A percentile compares a stretch with the other conserved stretches of the same genome.
phyloP scores from a whole-genome alignment of 768 basidiomycete genomes.

The Tricholoma bakamatsutake region DNA sequence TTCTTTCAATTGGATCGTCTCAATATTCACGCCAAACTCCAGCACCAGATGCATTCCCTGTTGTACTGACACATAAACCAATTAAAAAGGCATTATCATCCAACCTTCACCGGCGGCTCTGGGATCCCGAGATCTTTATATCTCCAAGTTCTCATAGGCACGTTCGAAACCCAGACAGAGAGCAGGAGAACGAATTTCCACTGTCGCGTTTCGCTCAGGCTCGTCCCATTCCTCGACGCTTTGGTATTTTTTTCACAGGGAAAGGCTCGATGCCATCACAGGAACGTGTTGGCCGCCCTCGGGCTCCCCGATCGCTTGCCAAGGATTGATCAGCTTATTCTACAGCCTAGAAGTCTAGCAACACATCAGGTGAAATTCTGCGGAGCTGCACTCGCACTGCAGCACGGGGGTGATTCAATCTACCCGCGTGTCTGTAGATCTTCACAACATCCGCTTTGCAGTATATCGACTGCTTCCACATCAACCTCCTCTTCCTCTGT shows the following conservation, averaged over 20 bases:
- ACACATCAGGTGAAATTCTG: not conserved
- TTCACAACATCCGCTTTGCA: not conserved
- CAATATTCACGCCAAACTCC: constrained; percentile 8
- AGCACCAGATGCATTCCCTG: constrained; percentile 34
- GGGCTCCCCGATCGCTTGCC: constrained; percentile 3
- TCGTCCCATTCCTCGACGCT: constrained; percentile 25
- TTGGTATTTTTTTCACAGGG: constrained; percentile 35
- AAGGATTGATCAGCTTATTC: constrained; percentile 5
- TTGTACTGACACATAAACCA: not conserved
- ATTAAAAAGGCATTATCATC: not conserved
- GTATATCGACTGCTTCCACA: not conserved
- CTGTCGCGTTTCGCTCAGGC: constrained; percentile 13
- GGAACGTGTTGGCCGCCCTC: constrained; percentile 6
- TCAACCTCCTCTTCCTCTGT: not conserved
- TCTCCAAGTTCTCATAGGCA: constrained; percentile 12
- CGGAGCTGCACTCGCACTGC: not conserved
- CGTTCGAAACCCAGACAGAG: constrained; percentile 21
- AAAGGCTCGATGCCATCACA: constrained; percentile 27
- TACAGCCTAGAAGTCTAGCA: not conserved
- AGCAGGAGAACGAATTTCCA: constrained; percentile 26
- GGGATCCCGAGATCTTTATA: constrained; percentile 12
- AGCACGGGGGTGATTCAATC: not conserved
- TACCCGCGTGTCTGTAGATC: not conserved
- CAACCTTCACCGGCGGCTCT: constrained; percentile 7
- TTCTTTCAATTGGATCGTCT: not conserved